Evolutionary conservation across 805 yeast species (phyloP).

Genomic region (Metschnikowia henanensis): DNA sequence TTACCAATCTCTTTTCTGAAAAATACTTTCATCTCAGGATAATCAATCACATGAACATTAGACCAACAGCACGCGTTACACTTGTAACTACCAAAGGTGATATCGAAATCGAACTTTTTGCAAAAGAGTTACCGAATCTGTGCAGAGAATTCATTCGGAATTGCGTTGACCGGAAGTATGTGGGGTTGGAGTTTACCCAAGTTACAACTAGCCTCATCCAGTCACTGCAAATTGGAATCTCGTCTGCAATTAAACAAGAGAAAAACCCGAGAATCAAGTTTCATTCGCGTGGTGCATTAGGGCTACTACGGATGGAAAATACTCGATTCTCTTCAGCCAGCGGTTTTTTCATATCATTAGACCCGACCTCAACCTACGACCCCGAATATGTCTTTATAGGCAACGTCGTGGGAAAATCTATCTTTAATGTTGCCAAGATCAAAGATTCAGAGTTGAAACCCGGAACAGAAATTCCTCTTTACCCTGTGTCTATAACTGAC

Average conservation of each 20-base stretch:
- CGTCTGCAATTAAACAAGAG: slow-evolving; percentile 35
- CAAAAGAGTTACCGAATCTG: slow-evolving; percentile 60
- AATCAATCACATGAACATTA: too few species aligned
- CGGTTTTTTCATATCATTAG: slow-evolving; percentile 41
- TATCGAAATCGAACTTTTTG: slow-evolving; percentile 64
- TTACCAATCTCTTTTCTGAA: too few species aligned
- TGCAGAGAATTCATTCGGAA: slow-evolving; percentile 48
- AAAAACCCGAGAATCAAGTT: slow-evolving; percentile 51
- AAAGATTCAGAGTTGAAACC: slow-evolving; percentile 45
- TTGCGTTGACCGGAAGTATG: slow-evolving; percentile 45
- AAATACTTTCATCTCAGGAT: too few species aligned
- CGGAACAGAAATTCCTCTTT: slow-evolving; percentile 44
- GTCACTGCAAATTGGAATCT: slow-evolving; percentile 7
- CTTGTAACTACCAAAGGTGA: slow-evolving; percentile 59
- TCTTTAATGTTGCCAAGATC: slow-evolving; percentile 52
- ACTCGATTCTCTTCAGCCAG: slow-evolving; percentile 22
- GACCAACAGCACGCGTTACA: slow-evolving; percentile 58
- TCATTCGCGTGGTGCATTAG: slow-evolving; percentile 54
- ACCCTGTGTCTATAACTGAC: slow-evolving; percentile 47
- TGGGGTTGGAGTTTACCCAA: slow-evolving; percentile 42
- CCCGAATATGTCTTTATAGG: slow-evolving; percentile 52
- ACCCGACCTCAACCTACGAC: slow-evolving; percentile 45
- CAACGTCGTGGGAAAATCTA: slow-evolving; percentile 53
- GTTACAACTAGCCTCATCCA: slow-evolving; percentile 29
- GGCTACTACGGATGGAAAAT: slow-evolving; percentile 37